Base-by-base conservation (phyloP, 2,329 filamentous ascomycete genomes). In the Alternaria sp. region DNA sequence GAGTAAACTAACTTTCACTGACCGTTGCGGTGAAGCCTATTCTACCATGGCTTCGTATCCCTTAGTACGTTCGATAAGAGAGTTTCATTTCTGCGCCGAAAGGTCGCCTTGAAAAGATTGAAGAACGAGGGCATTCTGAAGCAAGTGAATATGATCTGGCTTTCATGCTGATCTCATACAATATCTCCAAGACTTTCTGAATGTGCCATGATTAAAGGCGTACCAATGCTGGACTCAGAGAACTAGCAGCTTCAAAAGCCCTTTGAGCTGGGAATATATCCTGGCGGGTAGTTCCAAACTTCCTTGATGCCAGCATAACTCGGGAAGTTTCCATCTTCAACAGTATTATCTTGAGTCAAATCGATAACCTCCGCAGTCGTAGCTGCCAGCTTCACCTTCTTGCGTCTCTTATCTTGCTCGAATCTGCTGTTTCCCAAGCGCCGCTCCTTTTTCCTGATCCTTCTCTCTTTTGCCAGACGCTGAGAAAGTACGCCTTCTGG, bases 401-500 rank as follows among this genome's bases (percentile, higher is more conserved):
- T 49, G 54, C 61, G 30, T 41, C n/a, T 28, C 33, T 55, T 28
- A n/a, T 56, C 37, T 26, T 47, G 60, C n/a, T 25, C 23, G 18
- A n/a, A 28, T 4, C 25, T 20, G 20, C 49, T 30, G 18, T 20
- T 26, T 9, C 14, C 9, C 14, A 14, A 11, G 5, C 12, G 14
- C 9, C 23, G 47, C 25, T 41, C 30, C 30, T 21, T 41, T 14
- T 55, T 43, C 21, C 18, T 46, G 8, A 12, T 15, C 7, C 14
- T 45, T 30, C 25, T 45, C 20, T n/a, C 18, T 47, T 45, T 28
- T 57, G 11, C 21, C 20, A 55, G 18, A 3, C 62, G 61, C 44
- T 64, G 61, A 18, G 55, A 43, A 8, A 26, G 30, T 10, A 55
- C 23, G 15, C 64, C 64, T 20, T 53, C 23, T 33, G 64, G 61